Conservation (phyloP, 2,329 filamentous ascomycete genomes). For the Fusarium miscanthi region DNA sequence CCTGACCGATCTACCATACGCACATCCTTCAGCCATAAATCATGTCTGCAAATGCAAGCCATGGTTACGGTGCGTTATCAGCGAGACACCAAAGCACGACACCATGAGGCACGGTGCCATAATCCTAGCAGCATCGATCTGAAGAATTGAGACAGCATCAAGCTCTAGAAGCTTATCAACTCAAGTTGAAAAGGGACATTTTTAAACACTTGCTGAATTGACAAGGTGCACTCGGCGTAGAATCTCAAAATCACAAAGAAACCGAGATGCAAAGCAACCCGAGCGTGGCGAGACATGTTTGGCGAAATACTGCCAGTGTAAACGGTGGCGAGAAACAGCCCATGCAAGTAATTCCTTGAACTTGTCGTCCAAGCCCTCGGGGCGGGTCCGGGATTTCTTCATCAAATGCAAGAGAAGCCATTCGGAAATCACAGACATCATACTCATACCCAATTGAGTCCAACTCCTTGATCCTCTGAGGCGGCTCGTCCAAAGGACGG, state of each 20-base stretch:
- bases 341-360: not conserved
- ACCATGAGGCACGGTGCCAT: not conserved
- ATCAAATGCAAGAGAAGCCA: slow-evolving; percentile 8
- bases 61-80: slow-evolving; percentile 19
- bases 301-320: not conserved
- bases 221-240: not conserved
- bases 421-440: slow-evolving; percentile 7
- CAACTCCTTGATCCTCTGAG: not conserved
- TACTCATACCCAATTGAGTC: not conserved
- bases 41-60: slow-evolving; percentile 26
- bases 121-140: slow-evolving; percentile 8
- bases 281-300: slow-evolving; percentile 2
- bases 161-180: not conserved
- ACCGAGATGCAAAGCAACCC: slow-evolving; percentile 8
- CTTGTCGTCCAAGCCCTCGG: slow-evolving; percentile 1
- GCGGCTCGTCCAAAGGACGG: slow-evolving; percentile 31
- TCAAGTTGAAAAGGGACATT: not conserved
- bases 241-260: slow-evolving; percentile 21
- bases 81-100: not conserved
- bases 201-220: not conserved
- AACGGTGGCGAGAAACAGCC: slow-evolving; percentile 20
- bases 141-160: not conserved
- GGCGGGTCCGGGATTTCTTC: slow-evolving; percentile 13
- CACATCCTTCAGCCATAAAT: slow-evolving; percentile 16
- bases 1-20: slow-evolving; percentile 34